phyloP scores from a whole-genome alignment of 768 basidiomycete genomes.

The Trametes elegans region DNA sequence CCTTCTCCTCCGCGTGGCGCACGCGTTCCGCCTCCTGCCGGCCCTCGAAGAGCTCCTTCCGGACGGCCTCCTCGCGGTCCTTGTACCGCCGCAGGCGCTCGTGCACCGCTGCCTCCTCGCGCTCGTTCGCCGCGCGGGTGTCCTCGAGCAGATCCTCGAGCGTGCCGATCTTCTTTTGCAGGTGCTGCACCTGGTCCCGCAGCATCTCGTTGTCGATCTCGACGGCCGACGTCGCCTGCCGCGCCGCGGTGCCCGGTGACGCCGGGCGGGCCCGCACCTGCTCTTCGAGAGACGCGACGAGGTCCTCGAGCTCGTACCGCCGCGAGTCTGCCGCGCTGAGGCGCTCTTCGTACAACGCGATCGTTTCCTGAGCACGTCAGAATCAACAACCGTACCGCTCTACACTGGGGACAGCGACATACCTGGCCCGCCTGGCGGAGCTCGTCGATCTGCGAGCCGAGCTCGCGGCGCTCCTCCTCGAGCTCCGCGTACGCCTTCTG shows the following conservation, averaged over 20 bases:
- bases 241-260: constrained; percentile 35
- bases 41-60: constrained; percentile 66
- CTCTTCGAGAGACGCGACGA: constrained; percentile 56
- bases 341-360: constrained; percentile 91
- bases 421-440: constrained; percentile 88
- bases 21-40: constrained; percentile 65
- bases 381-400: background rate
- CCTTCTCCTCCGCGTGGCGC: constrained; percentile 56
- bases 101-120: constrained; percentile 63
- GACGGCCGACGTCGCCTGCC: constrained; percentile 62
- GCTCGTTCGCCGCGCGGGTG: constrained; percentile 61
- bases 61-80: constrained; percentile 69
- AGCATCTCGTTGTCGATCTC: constrained; percentile 95
- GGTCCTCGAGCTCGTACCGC: constrained; percentile 77
- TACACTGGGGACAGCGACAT: constrained; percentile 18
- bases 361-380: constrained; percentile 67
- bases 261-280: constrained; percentile 37
- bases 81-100: constrained; percentile 66
- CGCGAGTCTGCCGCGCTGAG: constrained; percentile 66
- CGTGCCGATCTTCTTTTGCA: constrained; percentile 69
- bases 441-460: constrained; percentile 76
- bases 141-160: constrained; percentile 90
- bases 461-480: constrained; percentile 61
- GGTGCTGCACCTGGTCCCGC: constrained; percentile 84
- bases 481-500: constrained; percentile 45